Conservation (phyloP, 108 stramenopile species). For the Skeletonema potamos region DNA sequence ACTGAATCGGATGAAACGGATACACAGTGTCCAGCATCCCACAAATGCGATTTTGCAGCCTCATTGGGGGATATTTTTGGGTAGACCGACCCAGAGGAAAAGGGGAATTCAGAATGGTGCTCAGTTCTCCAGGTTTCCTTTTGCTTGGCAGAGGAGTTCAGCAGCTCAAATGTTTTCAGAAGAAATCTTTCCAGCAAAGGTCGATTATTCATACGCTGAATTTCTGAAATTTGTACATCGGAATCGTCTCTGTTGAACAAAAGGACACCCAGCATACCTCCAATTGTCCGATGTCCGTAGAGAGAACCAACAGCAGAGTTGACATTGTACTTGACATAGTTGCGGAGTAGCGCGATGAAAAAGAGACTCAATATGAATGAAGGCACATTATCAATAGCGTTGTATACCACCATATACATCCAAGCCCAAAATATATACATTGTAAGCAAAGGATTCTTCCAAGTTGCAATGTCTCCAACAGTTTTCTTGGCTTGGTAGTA, state of each 20-base stretch:
- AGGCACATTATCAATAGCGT: conserved; percentile 43
- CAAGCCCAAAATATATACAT: conserved; percentile 48
- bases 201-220: neutral
- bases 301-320: conserved; percentile 34
- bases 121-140: conserved; percentile 32
- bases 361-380: conserved; percentile 43
- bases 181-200: conserved; percentile 4
- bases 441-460: conserved; percentile 53
- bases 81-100: conserved; percentile 63
- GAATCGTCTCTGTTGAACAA: conserved; percentile 34
- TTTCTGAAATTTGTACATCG: neutral
- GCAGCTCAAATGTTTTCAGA: neutral
- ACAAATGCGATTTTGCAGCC: conserved; percentile 35
- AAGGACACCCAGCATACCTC: conserved; percentile 46
- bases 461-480: conserved; percentile 34
- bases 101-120: conserved; percentile 73
- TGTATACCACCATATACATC: conserved; percentile 56
- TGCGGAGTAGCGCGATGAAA: conserved; percentile 40
- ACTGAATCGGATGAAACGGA: neutral
- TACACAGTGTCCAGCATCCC: conserved; percentile 5
- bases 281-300: conserved; percentile 52
- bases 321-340: conserved; percentile 50
- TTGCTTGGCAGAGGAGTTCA: conserved; percentile 3
- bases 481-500: conserved; percentile 15
- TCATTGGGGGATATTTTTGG: conserved; percentile 63